Percentiles rank a stretch among this genome's conserved stretches.
Evolutionary conservation across 768 basidiomycete genomes (phyloP).

Genomic region (Mrakia gelida): DNA sequence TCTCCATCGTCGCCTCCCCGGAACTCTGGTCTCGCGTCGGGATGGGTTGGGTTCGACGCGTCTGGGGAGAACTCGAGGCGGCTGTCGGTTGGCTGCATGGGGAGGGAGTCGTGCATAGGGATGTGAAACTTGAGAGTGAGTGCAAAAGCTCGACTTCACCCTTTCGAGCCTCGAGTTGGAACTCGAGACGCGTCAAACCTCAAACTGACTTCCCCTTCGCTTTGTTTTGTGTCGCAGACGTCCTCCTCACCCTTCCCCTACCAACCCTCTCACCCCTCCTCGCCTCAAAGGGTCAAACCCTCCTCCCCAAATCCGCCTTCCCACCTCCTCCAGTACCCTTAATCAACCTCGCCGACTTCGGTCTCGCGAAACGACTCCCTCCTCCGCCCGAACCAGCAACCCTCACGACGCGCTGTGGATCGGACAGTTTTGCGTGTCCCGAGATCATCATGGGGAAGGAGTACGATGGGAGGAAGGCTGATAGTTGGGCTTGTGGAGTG

Average conservation of each 20-base stretch:
- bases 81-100: conserved; percentile 85
- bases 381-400: conserved; percentile 51
- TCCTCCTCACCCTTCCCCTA: conserved; percentile 64
- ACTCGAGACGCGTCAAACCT: not conserved
- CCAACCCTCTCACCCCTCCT: conserved; percentile 34
- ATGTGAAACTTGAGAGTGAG: conserved; percentile 71
- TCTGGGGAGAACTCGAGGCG: conserved; percentile 70
- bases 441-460: conserved; percentile 61
- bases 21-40: conserved; percentile 39
- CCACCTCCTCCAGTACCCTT: conserved; percentile 53
- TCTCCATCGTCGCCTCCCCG: conserved; percentile 61
- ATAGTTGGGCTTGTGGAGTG: conserved; percentile 87
- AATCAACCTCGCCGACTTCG: conserved; percentile 82
- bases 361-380: conserved; percentile 61
- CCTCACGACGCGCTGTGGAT: conserved; percentile 75
- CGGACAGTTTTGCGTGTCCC: conserved; percentile 81
- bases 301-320: conserved; percentile 40
- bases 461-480: conserved; percentile 80
- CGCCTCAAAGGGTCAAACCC: conserved; percentile 39
- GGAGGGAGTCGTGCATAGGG: conserved; percentile 78
- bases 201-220: not conserved
- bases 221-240: conserved; percentile 51
- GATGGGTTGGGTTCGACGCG: conserved; percentile 54
- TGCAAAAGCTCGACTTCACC: conserved; percentile 26
- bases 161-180: too few relatives aligned